A percentile compares a stretch with the other conserved stretches of the same genome.
Conservation (phyloP, 2,329 filamentous ascomycete species). For the Cordyceps javanica region DNA sequence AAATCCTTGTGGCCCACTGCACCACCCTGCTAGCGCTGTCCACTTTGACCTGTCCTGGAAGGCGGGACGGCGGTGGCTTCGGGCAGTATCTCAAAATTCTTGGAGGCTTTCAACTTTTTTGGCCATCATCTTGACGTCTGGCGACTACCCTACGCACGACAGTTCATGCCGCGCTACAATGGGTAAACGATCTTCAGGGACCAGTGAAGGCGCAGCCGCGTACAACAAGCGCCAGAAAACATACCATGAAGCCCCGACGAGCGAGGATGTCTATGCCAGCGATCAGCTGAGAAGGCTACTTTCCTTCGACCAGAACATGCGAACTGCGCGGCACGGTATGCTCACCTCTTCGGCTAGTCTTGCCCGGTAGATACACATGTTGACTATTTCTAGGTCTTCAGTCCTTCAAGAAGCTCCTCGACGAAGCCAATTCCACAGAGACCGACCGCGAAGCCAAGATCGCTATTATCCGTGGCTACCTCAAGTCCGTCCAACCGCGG, state of each 20-base stretch:
- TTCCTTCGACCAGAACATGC: conserved; percentile 63
- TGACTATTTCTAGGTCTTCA: conserved; percentile 46
- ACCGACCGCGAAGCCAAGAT: conserved; percentile 35
- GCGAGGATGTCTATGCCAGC: conserved; percentile 55
- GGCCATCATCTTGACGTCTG: background rate
- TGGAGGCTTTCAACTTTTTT: conserved; percentile 16
- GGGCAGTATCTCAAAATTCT: conserved; percentile 33
- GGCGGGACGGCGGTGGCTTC: conserved; percentile 24
- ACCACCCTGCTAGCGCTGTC: background rate
- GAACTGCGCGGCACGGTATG: conserved; percentile 59
- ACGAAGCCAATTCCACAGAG: conserved; percentile 51
- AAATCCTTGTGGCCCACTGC: too few species aligned
- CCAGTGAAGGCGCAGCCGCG: conserved; percentile 33
- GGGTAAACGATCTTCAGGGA: conserved; percentile 38
- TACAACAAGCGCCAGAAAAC: conserved; percentile 50
- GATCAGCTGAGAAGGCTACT: conserved; percentile 65
- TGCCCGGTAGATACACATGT: background rate
- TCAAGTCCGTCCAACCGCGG: conserved; percentile 49
- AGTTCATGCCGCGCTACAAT: conserved; percentile 23
- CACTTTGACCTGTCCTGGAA: conserved; percentile 17
- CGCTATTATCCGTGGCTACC: conserved; percentile 62
- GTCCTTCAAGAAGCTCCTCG: conserved; percentile 65
- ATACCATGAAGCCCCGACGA: conserved; percentile 50
- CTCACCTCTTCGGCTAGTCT: background rate
- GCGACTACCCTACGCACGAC: background rate